Conservation (phyloP, 2,329 filamentous ascomycete genomes). For the Phoma sp. region DNA sequence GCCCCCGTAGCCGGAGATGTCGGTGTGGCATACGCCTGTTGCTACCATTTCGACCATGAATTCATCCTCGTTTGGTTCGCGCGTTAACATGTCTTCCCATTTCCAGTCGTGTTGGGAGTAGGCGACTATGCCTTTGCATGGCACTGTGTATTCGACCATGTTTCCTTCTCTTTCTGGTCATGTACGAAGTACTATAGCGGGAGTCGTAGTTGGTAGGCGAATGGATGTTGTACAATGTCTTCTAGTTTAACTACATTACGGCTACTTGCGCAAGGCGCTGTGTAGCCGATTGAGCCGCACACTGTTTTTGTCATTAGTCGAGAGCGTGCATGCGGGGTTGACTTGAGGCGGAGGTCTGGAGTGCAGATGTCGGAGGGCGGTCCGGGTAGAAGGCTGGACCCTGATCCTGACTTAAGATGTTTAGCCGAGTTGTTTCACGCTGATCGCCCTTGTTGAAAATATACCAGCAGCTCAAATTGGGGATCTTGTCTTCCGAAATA, state of each 20-base stretch:
- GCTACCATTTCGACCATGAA: conserved; percentile 62
- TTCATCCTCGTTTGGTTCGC: conserved; percentile 54
- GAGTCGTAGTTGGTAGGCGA: no score
- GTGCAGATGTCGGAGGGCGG: conserved; percentile 11
- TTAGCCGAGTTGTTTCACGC: conserved; percentile 5
- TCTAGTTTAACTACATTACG: background rate
- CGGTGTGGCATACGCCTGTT: conserved; percentile 64
- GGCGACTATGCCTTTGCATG: conserved; percentile 25
- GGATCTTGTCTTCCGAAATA: no score
- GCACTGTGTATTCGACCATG: conserved; percentile 20
- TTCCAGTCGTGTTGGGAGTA: conserved; percentile 25
- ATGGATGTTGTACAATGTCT: background rate
- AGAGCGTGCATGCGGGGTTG: conserved; percentile 11
- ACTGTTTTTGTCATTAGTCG: conserved; percentile 18
- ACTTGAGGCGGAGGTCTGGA: background rate
- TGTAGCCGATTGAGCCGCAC: conserved; percentile 14
- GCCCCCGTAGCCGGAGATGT: conserved; percentile 43
- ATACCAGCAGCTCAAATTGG: no score
- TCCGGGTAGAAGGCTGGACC: conserved; percentile 8
- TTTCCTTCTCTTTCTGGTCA: background rate
- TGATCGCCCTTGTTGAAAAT: no score
- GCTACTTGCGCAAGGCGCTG: conserved; percentile 9
- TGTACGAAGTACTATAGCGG: no score
- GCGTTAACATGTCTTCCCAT: conserved; percentile 23
- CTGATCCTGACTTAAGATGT: background rate